Evolutionary conservation across 306 rosid genomes (phyloP).

Genomic region (Nissolia schottii): DNA sequence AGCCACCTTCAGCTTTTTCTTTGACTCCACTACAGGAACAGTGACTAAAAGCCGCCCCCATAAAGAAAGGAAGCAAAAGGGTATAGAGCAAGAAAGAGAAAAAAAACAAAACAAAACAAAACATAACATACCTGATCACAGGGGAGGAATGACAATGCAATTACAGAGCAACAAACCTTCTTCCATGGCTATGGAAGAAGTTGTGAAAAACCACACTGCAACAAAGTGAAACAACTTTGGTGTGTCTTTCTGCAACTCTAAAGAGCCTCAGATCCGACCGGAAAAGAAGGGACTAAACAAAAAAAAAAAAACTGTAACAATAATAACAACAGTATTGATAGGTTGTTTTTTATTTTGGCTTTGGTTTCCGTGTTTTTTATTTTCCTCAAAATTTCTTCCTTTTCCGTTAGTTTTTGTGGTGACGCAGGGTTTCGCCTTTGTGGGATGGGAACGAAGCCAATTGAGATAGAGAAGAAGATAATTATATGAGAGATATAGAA

Average conservation of each 20-base stretch:
- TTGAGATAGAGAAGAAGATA: too few species aligned
- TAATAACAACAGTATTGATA: background rate
- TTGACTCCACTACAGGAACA: constrained; percentile 23
- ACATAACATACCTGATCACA: constrained; percentile 44
- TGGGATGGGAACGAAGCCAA: constrained; percentile 27
- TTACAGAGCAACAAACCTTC: constrained; percentile 34
- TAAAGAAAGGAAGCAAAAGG: constrained; percentile 28
- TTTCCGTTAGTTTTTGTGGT: constrained; percentile 32
- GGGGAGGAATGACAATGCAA: constrained; percentile 33
- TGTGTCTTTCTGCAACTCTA: constrained; percentile 34
- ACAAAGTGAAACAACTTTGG: constrained; percentile 58
- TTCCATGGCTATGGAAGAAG: constrained; percentile 40
- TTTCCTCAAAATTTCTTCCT: background rate
- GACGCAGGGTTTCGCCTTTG: constrained; percentile 8
- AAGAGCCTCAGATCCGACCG: constrained; percentile 88
- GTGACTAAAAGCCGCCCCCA: background rate
- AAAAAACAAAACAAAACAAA: background rate
- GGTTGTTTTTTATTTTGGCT: background rate
- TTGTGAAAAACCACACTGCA: constrained; percentile 1
- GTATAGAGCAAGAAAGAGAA: background rate
- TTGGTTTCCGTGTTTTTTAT: background rate
- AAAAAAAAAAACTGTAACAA: constrained; percentile 25
- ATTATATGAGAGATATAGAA: too few species aligned
- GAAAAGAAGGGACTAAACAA: constrained; percentile 35
- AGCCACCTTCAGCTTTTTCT: constrained; percentile 28